Conservation (phyloP, 202 grass and related monocot species). For the Musa balbisiana region DNA sequence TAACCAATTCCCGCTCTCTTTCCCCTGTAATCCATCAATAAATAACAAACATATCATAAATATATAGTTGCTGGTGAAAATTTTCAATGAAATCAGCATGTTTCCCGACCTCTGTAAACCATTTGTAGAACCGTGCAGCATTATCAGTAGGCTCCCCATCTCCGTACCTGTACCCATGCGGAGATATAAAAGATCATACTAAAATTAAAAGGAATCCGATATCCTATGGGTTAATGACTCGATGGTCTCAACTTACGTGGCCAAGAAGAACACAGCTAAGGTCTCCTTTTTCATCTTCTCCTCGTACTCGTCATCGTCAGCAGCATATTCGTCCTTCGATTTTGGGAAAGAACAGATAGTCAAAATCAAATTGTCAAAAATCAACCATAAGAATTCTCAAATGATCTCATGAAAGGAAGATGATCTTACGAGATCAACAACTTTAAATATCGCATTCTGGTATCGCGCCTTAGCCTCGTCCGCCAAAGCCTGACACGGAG, state of each 20-base stretch:
- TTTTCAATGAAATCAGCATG: neutral
- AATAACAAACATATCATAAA: constrained; percentile 2
- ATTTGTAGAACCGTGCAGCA: constrained; percentile 92
- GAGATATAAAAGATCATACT: neutral
- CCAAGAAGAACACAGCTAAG: constrained; percentile 61
- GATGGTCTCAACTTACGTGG: constrained; percentile 43
- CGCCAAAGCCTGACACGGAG: constrained; percentile 35
- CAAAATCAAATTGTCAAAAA: constrained; percentile 14
- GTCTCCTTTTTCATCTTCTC: constrained; percentile 80
- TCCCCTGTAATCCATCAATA: constrained; percentile 32
- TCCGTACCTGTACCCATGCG: constrained; percentile 47
- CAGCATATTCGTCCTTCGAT: constrained; percentile 77
- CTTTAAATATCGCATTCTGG: neutral
- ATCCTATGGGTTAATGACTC: neutral
- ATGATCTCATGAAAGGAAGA: neutral
- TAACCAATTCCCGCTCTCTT: constrained; percentile 60
- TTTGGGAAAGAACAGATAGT: neutral
- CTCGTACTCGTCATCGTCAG: constrained; percentile 72
- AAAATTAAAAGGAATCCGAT: neutral
- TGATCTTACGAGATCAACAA: constrained; percentile 55
- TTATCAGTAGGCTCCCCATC: constrained; percentile 97
- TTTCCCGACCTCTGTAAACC: constrained; percentile 61
- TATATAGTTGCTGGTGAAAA: neutral
- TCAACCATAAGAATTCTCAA: neutral
- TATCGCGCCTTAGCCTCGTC: constrained; percentile 6